phyloP scores from a whole-genome alignment of 2,329 filamentous ascomycete genomes.

The Exophiala viscosa region DNA sequence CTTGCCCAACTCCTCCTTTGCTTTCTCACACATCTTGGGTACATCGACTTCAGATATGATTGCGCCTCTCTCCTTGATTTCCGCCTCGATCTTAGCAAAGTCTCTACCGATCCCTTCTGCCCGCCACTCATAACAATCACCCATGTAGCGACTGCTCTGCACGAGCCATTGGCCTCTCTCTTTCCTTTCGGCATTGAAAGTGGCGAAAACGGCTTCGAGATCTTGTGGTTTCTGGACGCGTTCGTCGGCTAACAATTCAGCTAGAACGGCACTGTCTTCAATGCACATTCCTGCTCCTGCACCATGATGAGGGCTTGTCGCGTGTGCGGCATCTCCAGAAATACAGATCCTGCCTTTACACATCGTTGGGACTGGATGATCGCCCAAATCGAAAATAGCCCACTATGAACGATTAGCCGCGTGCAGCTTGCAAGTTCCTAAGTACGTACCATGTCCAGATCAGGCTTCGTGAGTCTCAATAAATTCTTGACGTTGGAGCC shows the following conservation, averaged over 20 bases:
- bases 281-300: slow-evolving; percentile 36
- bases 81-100: slow-evolving; percentile 36
- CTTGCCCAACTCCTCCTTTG: slow-evolving; percentile 24
- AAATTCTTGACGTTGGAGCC: slow-evolving; percentile 26
- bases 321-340: slow-evolving; percentile 42
- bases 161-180: slow-evolving; percentile 36
- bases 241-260: slow-evolving; percentile 29
- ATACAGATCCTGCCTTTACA: slow-evolving; percentile 35
- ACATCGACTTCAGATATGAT: slow-evolving; percentile 29
- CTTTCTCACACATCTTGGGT: slow-evolving; percentile 29
- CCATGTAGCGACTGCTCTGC: slow-evolving; percentile 33
- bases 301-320: slow-evolving; percentile 42
- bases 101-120: slow-evolving; percentile 33
- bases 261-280: slow-evolving; percentile 34
- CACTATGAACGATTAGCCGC: slow-evolving; percentile 30
- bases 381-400: slow-evolving; percentile 41
- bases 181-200: slow-evolving; percentile 30
- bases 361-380: slow-evolving; percentile 38
- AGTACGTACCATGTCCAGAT: slow-evolving; percentile 32
- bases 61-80: slow-evolving; percentile 34
- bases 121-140: slow-evolving; percentile 36
- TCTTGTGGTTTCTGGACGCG: slow-evolving; percentile 25
- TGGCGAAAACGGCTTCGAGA: slow-evolving; percentile 31
- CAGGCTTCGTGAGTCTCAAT: slow-evolving; percentile 30
- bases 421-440: slow-evolving; percentile 28